phyloP scores from a whole-genome alignment of 106 monocot species.

The Acorus calamus region DNA sequence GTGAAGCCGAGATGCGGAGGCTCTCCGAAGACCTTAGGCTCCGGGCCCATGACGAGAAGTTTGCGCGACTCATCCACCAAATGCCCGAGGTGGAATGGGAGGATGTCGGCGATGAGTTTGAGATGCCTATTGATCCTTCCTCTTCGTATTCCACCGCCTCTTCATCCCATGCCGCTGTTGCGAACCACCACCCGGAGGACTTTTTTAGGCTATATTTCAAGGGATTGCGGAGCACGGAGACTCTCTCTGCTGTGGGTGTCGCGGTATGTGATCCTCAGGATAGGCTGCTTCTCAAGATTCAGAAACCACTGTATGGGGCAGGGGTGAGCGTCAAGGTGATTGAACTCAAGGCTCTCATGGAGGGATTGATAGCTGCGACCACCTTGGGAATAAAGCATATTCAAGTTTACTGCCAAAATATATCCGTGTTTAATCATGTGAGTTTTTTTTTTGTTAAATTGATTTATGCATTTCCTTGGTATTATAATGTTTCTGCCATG shows the following conservation, averaged over 20 bases:
- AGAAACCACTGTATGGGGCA: conserved; percentile 34
- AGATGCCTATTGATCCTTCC: conserved; percentile 35
- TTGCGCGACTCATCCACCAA: conserved; percentile 43
- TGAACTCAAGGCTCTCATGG: conserved; percentile 57
- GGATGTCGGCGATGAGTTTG: conserved; percentile 49
- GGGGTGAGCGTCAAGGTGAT: conserved; percentile 20
- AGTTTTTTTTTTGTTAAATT: conserved; percentile 18
- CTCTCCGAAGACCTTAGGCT: conserved; percentile 22
- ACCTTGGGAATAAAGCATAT: conserved; percentile 42
- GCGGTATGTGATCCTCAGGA: conserved; percentile 51
- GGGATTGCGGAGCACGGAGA: conserved; percentile 22
- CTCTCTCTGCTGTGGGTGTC: conserved; percentile 37
- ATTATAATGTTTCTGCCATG: not conserved
- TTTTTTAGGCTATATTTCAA: conserved; percentile 51
- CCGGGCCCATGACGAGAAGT: conserved; percentile 46
- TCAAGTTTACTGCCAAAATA: conserved; percentile 43
- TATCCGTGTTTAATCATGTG: conserved; percentile 52
- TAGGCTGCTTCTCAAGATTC: conserved; percentile 44
- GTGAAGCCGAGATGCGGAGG: conserved; percentile 28
- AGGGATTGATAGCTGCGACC: conserved; percentile 47
- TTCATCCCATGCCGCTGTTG: too few relatives aligned
- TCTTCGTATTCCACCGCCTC: too few relatives aligned
- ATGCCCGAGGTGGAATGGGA: conserved; percentile 65
- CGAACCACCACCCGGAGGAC: conserved; percentile 6
- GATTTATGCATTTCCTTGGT: not conserved